Evolutionary conservation across 2,329 filamentous ascomycete species (phyloP).

Genomic region (Raffaelea deltoideospora): DNA sequence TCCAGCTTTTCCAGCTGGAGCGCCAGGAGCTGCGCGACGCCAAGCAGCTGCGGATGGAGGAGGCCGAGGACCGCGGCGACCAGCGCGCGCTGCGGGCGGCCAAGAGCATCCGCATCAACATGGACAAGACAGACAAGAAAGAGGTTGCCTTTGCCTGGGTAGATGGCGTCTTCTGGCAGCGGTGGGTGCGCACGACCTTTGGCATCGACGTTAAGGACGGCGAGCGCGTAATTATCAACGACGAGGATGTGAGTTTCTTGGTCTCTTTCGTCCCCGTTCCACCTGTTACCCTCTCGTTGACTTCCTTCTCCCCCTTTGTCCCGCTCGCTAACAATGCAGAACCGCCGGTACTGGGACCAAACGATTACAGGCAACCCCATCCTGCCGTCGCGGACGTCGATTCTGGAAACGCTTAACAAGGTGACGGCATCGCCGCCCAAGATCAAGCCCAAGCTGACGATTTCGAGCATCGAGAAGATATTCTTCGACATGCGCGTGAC

Average conservation of each 20-base stretch:
- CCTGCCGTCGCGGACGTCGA: conserved; percentile 74
- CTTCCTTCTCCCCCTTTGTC: background rate
- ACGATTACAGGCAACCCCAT: conserved; percentile 84
- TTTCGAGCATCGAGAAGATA: conserved; percentile 53
- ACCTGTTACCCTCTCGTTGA: background rate
- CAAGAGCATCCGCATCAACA: conserved; percentile 82
- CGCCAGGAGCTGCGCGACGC: conserved; percentile 84
- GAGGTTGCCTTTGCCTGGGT: conserved; percentile 95
- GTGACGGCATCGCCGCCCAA: conserved; percentile 53
- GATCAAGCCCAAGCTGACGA: conserved; percentile 65
- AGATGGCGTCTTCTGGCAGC: conserved; percentile 91
- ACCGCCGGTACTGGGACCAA: conserved; percentile 86
- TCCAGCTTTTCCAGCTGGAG: conserved; percentile 80
- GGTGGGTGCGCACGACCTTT: conserved; percentile 91
- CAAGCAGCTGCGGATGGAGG: conserved; percentile 90
- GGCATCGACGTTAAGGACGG: conserved; percentile 78
- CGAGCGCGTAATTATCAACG: conserved; percentile 89
- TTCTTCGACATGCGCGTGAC: conserved; percentile 50
- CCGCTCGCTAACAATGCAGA: conserved; percentile 36
- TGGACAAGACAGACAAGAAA: conserved; percentile 74
- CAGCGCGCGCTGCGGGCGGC: conserved; percentile 73
- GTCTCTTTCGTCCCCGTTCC: background rate
- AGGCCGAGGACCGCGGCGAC: conserved; percentile 86
- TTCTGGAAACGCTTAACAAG: conserved; percentile 71
- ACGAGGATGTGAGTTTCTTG: conserved; percentile 66